A percentile compares a stretch with the other conserved stretches of the same genome.
Evolutionary conservation across 2,329 filamentous ascomycete genomes (phyloP).

Genomic region (Paecilomyces niveus): DNA sequence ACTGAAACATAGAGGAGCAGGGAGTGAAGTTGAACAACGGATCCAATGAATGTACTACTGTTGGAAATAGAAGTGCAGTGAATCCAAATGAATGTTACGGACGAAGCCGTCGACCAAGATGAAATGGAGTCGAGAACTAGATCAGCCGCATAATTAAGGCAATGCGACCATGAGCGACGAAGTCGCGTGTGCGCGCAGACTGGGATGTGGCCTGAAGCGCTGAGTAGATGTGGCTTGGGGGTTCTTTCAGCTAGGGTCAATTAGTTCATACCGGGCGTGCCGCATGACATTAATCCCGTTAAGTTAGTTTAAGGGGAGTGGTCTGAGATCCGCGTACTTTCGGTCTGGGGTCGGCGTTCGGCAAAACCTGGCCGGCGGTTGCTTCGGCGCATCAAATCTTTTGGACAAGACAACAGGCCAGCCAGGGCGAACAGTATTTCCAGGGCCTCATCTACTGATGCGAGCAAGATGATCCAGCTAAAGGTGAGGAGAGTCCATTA

Average conservation of each 20-base stretch:
- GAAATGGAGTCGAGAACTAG: neutral
- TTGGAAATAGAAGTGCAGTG: neutral
- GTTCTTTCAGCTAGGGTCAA: neutral
- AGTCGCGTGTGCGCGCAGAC: neutral
- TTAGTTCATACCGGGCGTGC: neutral
- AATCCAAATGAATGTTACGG: neutral
- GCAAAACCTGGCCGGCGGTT: constrained; percentile 14
- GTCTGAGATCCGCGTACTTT: neutral
- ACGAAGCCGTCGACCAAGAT: neutral
- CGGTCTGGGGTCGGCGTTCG: constrained; percentile 10
- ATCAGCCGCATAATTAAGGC: neutral
- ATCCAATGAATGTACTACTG: neutral
- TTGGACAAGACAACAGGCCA: constrained; percentile 6
- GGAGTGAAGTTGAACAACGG: constrained; percentile 6
- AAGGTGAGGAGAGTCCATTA: constrained; percentile 47
- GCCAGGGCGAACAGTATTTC: neutral
- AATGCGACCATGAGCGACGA: neutral
- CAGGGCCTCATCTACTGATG: constrained; percentile 18
- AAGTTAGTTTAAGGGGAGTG: neutral
- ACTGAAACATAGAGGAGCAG: neutral
- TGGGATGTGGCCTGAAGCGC: neutral
- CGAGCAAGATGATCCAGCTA: constrained; percentile 78
- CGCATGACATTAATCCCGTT: neutral
- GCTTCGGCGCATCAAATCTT: constrained; percentile 12
- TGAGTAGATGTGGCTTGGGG: neutral